Evolutionary conservation across 257 asterid species (phyloP).

Genomic region (Plantago elongata): DNA sequence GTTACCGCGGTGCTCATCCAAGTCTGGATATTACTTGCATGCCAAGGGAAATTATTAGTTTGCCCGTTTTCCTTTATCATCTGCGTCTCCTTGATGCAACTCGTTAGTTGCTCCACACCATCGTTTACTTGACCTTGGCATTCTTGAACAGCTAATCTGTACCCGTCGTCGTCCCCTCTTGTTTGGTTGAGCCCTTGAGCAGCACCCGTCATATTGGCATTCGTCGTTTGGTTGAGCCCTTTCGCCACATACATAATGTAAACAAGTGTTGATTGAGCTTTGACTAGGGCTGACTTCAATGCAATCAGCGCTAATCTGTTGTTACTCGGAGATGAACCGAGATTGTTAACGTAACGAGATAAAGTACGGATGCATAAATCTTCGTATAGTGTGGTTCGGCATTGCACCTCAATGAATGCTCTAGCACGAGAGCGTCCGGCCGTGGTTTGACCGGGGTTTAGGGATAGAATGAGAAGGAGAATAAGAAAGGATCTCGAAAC

Average conservation of each 20-base stretch:
- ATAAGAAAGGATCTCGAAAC: constrained; percentile 13
- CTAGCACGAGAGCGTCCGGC: constrained; percentile 16
- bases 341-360: constrained; percentile 11
- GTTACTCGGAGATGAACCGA: constrained; percentile 18
- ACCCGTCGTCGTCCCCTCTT: constrained; percentile 22
- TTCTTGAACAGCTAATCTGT: constrained; percentile 17
- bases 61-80: constrained; percentile 32
- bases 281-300: constrained; percentile 17
- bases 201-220: constrained; percentile 15
- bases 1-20: constrained; percentile 88
- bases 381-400: constrained; percentile 20
- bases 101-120: constrained; percentile 40
- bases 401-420: constrained; percentile 27
- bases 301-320: constrained; percentile 23
- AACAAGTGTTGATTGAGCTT: constrained; percentile 21
- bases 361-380: constrained; percentile 15
- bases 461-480: constrained; percentile 11
- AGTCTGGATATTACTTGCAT: constrained; percentile 50
- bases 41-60: constrained; percentile 37
- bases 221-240: constrained; percentile 22
- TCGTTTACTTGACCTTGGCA: constrained; percentile 39
- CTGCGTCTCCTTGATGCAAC: constrained; percentile 31
- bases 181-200: constrained; percentile 26
- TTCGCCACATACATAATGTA: constrained; percentile 24
- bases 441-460: constrained; percentile 1